Evolutionary conservation across 257 asterid species (phyloP).

Genomic region (Ligustrum vulgare): DNA sequence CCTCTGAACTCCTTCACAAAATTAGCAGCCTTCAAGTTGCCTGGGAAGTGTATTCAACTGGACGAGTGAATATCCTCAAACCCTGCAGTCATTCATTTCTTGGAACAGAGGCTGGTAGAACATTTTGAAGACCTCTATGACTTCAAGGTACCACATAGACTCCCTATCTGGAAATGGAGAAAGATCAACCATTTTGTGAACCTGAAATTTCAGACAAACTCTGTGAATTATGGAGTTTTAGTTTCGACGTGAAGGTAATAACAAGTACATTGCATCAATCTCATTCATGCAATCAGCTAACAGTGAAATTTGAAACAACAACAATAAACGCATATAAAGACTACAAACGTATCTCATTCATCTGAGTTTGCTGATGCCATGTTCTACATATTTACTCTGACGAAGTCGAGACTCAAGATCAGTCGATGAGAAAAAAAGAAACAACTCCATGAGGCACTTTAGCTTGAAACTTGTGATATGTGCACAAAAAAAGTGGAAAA

Average conservation of each 20-base stretch:
- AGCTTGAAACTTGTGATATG: not conserved
- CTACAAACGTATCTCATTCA: not conserved
- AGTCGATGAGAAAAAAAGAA: not conserved
- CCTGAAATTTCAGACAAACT: constrained; percentile 43
- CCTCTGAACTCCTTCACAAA: not conserved
- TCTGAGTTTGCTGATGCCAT: too few relatives aligned
- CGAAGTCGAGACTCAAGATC: not conserved
- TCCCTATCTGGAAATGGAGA: constrained; percentile 78
- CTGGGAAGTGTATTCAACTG: not conserved
- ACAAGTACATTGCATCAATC: not conserved
- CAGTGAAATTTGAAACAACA: not conserved
- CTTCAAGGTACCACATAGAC: constrained; percentile 96
- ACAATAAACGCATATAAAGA: not conserved
- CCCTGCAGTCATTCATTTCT: constrained; percentile 35
- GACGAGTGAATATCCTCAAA: not conserved
- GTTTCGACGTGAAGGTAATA: not conserved
- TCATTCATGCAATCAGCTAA: not conserved
- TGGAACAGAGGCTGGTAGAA: constrained; percentile 61
- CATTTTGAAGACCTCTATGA: constrained; percentile 74
- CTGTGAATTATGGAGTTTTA: not conserved
- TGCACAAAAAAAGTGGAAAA: too few relatives aligned
- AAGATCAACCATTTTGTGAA: constrained; percentile 89
- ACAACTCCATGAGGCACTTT: not conserved
- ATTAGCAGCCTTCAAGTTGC: not conserved
- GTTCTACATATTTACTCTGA: not conserved